Percentiles rank a stretch among this genome's conserved stretches.
Evolutionary conservation across 306 rosid species (phyloP).

Genomic region (Medicago lupulina): DNA sequence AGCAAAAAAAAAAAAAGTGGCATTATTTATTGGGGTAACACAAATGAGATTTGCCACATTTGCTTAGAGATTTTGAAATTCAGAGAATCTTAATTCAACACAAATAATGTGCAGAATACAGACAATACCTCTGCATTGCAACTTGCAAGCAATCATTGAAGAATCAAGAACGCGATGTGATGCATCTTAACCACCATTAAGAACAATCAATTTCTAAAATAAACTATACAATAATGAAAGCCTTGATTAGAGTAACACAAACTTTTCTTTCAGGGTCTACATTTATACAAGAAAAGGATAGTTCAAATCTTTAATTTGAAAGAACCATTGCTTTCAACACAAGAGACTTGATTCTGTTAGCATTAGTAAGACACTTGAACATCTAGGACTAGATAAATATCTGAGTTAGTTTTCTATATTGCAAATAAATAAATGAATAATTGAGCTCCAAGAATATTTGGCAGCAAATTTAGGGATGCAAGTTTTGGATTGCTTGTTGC

Average conservation of each 20-base stretch:
- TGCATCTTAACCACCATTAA: background rate
- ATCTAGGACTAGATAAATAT: background rate
- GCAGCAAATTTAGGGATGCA: conserved; percentile 42
- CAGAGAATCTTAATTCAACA: background rate
- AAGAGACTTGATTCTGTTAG: conserved; percentile 14
- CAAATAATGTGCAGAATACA: background rate
- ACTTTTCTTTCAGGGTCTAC: conserved; percentile 9
- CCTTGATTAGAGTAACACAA: background rate
- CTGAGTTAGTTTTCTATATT: conserved; percentile 26
- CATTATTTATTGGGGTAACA: background rate
- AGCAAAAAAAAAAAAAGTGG: too few species aligned
- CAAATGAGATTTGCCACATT: background rate
- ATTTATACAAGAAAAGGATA: conserved; percentile 3
- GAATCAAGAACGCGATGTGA: background rate
- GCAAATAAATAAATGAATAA: background rate
- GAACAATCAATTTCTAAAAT: background rate
- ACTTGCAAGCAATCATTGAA: background rate
- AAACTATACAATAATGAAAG: conserved; percentile 15
- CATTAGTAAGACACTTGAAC: conserved; percentile 16
- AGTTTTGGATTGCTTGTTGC: conserved; percentile 70
- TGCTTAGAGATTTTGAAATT: background rate
- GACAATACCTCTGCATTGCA: background rate
- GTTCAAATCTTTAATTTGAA: conserved; percentile 3
- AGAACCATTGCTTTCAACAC: conserved; percentile 8
- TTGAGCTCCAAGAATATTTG: conserved; percentile 8